Evolutionary conservation across 805 yeast genomes (phyloP).

Genomic region (Saturnispora ahearnii): DNA sequence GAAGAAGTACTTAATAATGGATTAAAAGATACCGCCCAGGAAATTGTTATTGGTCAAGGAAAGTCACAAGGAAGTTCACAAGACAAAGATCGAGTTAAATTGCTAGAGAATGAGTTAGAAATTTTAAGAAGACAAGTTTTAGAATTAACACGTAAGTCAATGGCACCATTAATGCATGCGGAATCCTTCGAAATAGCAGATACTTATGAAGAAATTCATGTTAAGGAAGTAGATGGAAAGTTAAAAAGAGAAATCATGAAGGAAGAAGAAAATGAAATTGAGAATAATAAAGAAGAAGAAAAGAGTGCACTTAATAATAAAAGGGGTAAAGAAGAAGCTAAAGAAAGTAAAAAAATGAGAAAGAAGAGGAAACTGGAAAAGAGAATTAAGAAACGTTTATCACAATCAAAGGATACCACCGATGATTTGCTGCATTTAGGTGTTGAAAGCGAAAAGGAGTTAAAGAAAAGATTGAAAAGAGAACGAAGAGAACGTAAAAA

Average conservation of each 20-base stretch:
- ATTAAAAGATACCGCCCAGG: background rate
- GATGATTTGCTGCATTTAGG: slow-evolving; percentile 16
- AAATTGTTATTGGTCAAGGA: background rate
- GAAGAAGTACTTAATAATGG: background rate
- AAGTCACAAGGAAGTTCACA: background rate
- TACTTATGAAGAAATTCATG: slow-evolving; percentile 11
- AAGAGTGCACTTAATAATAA: background rate
- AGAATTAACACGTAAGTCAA: slow-evolving; percentile 2
- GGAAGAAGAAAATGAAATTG: slow-evolving; percentile 4
- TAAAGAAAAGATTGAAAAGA: slow-evolving; percentile 18
- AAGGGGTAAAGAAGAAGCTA: background rate
- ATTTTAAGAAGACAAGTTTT: slow-evolving; percentile 2
- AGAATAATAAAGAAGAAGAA: slow-evolving; percentile 2
- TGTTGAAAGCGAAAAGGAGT: slow-evolving; percentile 16
- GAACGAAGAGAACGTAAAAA: slow-evolving; percentile 6
- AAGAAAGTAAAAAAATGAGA: background rate
- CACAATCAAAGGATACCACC: background rate
- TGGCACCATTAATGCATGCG: background rate
- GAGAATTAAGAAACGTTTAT: background rate
- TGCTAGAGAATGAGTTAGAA: background rate
- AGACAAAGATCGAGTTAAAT: background rate
- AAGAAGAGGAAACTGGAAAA: background rate
- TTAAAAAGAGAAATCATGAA: background rate
- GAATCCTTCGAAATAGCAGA: background rate
- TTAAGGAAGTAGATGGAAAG: slow-evolving; percentile 16